Conservation (phyloP, 768 basidiomycete species). For the Tephrocybe sp. region DNA sequence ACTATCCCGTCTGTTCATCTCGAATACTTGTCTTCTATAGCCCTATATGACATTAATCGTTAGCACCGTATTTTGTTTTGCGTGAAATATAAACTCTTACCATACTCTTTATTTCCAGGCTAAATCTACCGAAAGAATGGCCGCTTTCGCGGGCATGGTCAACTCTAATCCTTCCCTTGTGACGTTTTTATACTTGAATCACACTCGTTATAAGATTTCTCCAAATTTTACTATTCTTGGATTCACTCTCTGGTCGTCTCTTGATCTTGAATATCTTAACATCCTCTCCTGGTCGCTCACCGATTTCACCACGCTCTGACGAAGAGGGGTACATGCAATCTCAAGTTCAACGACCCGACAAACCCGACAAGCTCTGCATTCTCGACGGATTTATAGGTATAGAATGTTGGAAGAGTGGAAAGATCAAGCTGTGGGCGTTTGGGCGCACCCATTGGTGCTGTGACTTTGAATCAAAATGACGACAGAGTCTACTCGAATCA, state of each 20-base stretch:
- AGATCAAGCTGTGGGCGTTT: constrained; percentile 33
- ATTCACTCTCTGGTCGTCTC: constrained; percentile 36
- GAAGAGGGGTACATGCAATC: constrained; percentile 28
- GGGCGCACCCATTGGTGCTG: constrained; percentile 40
- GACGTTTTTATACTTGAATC: constrained; percentile 30
- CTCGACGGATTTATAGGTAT: constrained; percentile 27
- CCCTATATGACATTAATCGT: constrained; percentile 6
- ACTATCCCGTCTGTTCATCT: constrained; percentile 4
- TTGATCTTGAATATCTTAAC: constrained; percentile 25
- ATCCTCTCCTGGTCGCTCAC: constrained; percentile 24
- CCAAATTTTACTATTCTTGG: constrained; percentile 33
- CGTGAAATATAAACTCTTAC: background rate
- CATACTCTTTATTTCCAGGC: background rate
- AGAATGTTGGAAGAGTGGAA: constrained; percentile 23
- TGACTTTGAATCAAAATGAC: constrained; percentile 29
- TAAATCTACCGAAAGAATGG: background rate
- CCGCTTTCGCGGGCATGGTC: background rate
- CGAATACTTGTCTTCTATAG: background rate
- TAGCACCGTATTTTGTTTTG: background rate
- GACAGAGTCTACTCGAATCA: constrained; percentile 35
- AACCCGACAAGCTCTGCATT: constrained; percentile 26
- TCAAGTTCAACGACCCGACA: constrained; percentile 23
- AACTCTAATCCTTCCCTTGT: constrained; percentile 10
- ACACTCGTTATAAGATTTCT: constrained; percentile 30
- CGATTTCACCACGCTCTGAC: constrained; percentile 44